phyloP scores from a whole-genome alignment of 202 grass and related monocot genomes.

The Cymbopogon flexuosus region DNA sequence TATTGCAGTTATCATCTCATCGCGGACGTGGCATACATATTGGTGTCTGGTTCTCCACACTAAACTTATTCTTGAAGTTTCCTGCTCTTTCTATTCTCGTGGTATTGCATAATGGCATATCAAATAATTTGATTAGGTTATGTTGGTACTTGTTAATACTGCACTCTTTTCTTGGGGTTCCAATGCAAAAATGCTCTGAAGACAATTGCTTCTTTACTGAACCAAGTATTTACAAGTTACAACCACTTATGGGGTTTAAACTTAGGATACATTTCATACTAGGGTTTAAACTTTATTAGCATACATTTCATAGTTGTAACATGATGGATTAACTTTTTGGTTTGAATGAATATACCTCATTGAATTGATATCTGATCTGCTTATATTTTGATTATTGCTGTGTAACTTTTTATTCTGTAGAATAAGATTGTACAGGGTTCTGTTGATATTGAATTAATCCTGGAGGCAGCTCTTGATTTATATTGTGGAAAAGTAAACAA shows the following conservation, averaged over 20 bases:
- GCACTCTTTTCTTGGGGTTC: neutral
- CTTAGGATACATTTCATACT: constrained; percentile 1
- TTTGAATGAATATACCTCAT: constrained; percentile 13
- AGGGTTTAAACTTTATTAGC: neutral
- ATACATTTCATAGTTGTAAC: constrained; percentile 20
- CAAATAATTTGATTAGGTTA: constrained; percentile 16
- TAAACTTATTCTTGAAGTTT: constrained; percentile 1
- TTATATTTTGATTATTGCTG: constrained; percentile 39
- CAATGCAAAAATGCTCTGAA: constrained; percentile 3
- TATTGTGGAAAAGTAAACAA: constrained; percentile 63
- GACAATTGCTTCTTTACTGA: constrained; percentile 6
- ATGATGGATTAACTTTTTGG: neutral
- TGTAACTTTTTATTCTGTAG: constrained; percentile 60
- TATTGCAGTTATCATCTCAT: constrained; percentile 19
- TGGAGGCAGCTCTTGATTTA: constrained; percentile 66
- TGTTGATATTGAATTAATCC: constrained; percentile 67
- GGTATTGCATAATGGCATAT: constrained; percentile 4
- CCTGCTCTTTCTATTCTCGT: constrained; percentile 1
- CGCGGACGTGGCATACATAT: constrained; percentile 18
- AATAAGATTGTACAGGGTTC: constrained; percentile 69
- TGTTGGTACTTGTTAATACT: neutral
- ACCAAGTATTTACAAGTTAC: constrained; percentile 5
- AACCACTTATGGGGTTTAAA: neutral
- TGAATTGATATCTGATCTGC: constrained; percentile 22
- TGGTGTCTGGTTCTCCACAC: constrained; percentile 1